Base-by-base conservation (phyloP, 2,329 filamentous ascomycete genomes). In the Calycina herbarum region DNA sequence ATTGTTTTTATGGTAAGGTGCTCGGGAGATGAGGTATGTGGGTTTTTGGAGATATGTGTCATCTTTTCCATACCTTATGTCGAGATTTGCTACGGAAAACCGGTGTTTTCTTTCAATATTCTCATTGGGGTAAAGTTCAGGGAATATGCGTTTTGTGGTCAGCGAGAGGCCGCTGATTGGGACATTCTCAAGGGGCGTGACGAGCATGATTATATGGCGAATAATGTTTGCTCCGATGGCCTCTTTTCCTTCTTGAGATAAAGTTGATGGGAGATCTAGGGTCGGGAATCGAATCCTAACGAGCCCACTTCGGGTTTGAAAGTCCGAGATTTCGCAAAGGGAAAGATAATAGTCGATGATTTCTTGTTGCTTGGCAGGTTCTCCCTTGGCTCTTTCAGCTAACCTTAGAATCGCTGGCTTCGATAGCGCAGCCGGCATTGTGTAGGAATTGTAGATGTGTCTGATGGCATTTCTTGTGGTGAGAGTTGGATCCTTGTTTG, bases 381-480 rank as follows among this genome's bases (percentile, higher is more conserved):
- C 82, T 13, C 71, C 71, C 57, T 82, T 80, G 35, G 85, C 84
- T 38, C 82, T 82, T 17, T 80, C 74, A 0, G 89, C 82, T 61
- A 96, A 78, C 0, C 79, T 77, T 1, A 94, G 77, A 5, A 97
- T 82, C 0, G 86, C 81, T 0, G 83, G 79, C 63, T 88, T 87
- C 67, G 86, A 86, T 2, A 98, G 78, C 0, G 93, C 92, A 10
- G 76, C 76, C 0, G 95, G 94, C 3, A 98, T 79, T 2, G 76
- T 73, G 65, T 88, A 78, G 4, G 83, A 78, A 31, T 81, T 78
- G 24, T 86, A 82, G 56, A 96, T 76, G 75, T 90, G 80, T 38
- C 94, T 86, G 45, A 97, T 82, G 0, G 94, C 88, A 73, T 99
- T 99, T 45, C 95, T 86, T 57, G 83, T 78, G 0, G 95, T 97